Evolutionary conservation across 805 yeast species (phyloP), one percentile per base, ranked within the genome.

Genomic region (Kodamaea sagamina): DNA sequence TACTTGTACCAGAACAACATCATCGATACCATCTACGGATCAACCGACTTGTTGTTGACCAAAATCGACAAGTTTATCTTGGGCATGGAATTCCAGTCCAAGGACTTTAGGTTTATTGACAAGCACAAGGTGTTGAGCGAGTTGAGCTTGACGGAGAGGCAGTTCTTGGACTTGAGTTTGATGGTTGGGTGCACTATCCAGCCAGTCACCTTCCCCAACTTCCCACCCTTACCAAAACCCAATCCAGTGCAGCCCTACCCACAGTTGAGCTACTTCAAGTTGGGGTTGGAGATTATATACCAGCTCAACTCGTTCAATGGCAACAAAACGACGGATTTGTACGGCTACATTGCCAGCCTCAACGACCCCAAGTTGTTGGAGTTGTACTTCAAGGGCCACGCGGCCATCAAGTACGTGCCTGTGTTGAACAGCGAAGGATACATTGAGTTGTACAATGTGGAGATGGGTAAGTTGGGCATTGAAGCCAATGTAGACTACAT

Each of bases 151-250:
- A 66, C 72, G n/a, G 75, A 79, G 36, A 79, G 80, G 41, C 90
- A 84, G 55, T 79, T 92, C 43, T 66, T 79, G 42, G 97, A 92
- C 52, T 75, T 87, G 36, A 74, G 90, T 29, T 73, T 88, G 60
- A 79, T 86, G 55, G 82, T 84, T 13, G 97, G 97, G 3, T 85
- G 88, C 58, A 81, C 77, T 28, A 68, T 84, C 42, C 95, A 87
- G 55, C 87, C 87, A 11, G 62, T 61, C 24, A 76, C 84, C 1
- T 74, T 89, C 52, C 71, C 77, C 10, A 68, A 68, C 40, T 74
- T 77, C 43, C 81, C 80, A 2, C 75, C 72, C 2, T 49, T 65
- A 35, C 73, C 74, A 12, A 66, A 68, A 39, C 67, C 72, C 29
- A 65, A 64, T 46, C 69, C 70, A 2, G 46, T 60, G 10, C 69